phyloP scores from a whole-genome alignment of 1,284 basidiomycete genomes.

The Paramarasmius palmivorus region DNA sequence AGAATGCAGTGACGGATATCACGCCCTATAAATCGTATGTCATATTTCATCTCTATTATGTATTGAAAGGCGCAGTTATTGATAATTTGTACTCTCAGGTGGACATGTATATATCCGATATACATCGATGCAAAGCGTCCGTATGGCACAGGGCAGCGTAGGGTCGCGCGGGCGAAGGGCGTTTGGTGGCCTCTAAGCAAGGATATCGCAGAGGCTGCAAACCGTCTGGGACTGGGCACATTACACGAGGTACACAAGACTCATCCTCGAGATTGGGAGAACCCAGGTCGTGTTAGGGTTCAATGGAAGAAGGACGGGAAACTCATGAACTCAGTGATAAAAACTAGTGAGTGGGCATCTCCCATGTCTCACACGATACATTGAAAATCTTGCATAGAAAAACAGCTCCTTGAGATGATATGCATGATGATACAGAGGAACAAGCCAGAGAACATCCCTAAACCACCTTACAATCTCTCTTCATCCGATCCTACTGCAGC shows the following conservation, averaged over 20 bases:
- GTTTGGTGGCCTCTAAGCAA: constrained; percentile 96
- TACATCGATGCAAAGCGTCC: constrained; percentile 96
- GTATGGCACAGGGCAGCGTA: constrained; percentile 79
- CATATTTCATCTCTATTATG: constrained; percentile 4
- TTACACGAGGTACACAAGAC: constrained; percentile 88
- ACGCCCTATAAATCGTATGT: constrained; percentile 79
- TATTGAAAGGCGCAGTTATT: constrained; percentile 13
- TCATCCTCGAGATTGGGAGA: constrained; percentile 96
- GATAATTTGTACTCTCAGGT: constrained; percentile 48
- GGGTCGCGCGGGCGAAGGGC: constrained; percentile 77
- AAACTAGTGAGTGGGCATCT: constrained; percentile 66
- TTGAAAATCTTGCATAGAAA: constrained; percentile 62
- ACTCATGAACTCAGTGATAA: constrained; percentile 71
- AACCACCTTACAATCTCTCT: constrained; percentile 56
- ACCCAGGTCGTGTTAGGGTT: constrained; percentile 90
- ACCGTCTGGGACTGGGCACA: constrained; percentile 73
- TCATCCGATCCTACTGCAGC: constrained; percentile 23
- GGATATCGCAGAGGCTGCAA: constrained; percentile 86
- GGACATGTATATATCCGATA: constrained; percentile 95
- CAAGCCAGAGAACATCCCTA: constrained; percentile 73
- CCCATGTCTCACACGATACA: neutral
- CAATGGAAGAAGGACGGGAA: constrained; percentile 84
- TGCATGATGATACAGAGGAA: constrained; percentile 72
- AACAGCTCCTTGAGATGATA: constrained; percentile 79
- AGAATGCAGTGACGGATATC: constrained; percentile 60